phyloP scores from a whole-genome alignment of 148 eudicot genomes.

The Simmondsia chinensis region DNA sequence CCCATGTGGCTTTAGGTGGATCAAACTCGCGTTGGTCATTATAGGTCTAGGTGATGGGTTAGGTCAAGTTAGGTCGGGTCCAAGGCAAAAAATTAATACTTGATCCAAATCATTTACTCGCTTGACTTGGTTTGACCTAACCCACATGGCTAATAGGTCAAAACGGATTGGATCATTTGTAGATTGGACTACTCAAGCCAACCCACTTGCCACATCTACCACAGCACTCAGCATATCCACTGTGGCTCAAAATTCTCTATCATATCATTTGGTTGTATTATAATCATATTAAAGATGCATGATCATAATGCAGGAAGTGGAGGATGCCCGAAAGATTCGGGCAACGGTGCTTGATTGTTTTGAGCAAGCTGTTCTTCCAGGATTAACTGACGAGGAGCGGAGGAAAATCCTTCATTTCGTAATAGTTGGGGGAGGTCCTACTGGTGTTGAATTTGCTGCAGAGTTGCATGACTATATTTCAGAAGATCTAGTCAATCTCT shows the following conservation, averaged over 20 bases:
- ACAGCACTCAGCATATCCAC: too few relatives aligned
- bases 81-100: too few relatives aligned
- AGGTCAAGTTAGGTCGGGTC: too few relatives aligned
- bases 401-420: constrained; percentile 55
- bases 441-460: constrained; percentile 83
- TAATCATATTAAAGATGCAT: constrained; percentile 6
- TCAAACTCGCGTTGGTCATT: too few relatives aligned
- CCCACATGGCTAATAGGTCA: too few relatives aligned
- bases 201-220: too few relatives aligned
- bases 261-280: not conserved
- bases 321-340: constrained; percentile 73
- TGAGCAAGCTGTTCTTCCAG: constrained; percentile 65
- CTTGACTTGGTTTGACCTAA: too few relatives aligned
- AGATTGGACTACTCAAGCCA: too few relatives aligned
- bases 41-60: too few relatives aligned
- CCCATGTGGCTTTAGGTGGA: too few relatives aligned
- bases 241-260: not conserved
- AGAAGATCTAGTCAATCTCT: constrained; percentile 49
- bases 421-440: constrained; percentile 75
- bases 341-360: constrained; percentile 57
- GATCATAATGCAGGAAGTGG: constrained; percentile 51
- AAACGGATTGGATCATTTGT: too few relatives aligned
- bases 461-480: constrained; percentile 57
- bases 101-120: too few relatives aligned
- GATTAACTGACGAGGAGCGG: constrained; percentile 54